These are phyloP conservation scores for Nothomitra cinnamomea DNA, from an alignment of 2,329 filamentous ascomycete species.

Conservation along the genomic window DNA sequence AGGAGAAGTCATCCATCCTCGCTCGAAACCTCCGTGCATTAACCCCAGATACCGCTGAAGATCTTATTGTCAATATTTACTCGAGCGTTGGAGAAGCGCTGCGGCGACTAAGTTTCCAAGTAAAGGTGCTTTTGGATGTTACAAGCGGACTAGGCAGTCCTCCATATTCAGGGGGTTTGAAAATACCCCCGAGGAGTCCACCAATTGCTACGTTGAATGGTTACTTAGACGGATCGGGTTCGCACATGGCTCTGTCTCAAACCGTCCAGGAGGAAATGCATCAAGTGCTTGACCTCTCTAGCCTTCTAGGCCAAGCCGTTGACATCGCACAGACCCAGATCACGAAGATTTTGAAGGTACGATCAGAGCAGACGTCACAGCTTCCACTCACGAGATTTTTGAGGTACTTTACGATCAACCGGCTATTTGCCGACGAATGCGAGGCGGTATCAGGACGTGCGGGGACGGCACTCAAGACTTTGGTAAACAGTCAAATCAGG, in stretches of 20 bases:
- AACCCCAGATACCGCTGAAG: slow-evolving; percentile 70
- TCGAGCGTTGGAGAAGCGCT: slow-evolving; percentile 76
- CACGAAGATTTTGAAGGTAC: slow-evolving; percentile 61
- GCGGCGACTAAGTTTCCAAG: slow-evolving; percentile 70
- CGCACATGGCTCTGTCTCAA: background rate
- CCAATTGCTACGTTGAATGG: slow-evolving; percentile 3
- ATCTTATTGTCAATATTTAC: slow-evolving; percentile 67
- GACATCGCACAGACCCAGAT: slow-evolving; percentile 54
- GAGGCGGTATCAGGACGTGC: slow-evolving; percentile 69
- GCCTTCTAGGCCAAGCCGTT: slow-evolving; percentile 61
- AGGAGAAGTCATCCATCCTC: slow-evolving; percentile 78
- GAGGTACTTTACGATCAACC: slow-evolving; percentile 66
- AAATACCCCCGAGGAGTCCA: background rate
- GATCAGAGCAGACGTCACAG: slow-evolving; percentile 53
- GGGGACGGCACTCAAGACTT: slow-evolving; percentile 56
- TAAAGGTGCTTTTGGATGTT: slow-evolving; percentile 88
- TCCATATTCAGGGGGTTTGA: background rate
- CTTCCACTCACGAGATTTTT: slow-evolving; percentile 55
- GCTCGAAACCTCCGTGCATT: slow-evolving; percentile 76
- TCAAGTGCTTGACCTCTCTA: slow-evolving; percentile 58
- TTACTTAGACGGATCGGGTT: background rate
- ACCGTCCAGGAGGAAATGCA: slow-evolving; percentile 55
- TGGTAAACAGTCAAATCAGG: slow-evolving; percentile 68
- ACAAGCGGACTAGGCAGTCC: slow-evolving; percentile 47
- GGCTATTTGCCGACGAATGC: slow-evolving; percentile 73